Base-by-base conservation (phyloP, 2,329 filamentous ascomycete genomes). In the Ceratocystis huliohia region DNA sequence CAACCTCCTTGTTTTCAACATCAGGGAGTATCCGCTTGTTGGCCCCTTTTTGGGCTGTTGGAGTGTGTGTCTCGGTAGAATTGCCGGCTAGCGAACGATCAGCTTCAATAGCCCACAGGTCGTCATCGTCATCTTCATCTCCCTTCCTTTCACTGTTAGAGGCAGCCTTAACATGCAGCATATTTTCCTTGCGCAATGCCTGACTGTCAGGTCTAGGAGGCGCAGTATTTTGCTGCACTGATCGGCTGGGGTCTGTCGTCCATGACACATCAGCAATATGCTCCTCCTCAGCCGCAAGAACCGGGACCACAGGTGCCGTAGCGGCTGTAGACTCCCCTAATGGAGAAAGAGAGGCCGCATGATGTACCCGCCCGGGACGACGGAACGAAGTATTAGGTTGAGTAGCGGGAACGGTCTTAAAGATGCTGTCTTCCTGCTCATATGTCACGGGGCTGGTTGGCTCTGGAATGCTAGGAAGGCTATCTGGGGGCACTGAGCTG, bases 91-190 rank as follows among this genome's bases (percentile, higher is more conserved):
- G 76, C 5, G 76, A 74, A 13, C 82, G 78, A 65, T 79, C 76
- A 10, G 82, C 82, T 71, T 85, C 83, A 28, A 84, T 71, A 41
- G 81, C 82, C 82, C 82, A 85, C 10, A 85, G 77, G 69, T 85
- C 79, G 1, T 74, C 75, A 8, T 67, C 65, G 17, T 85, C 79
- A 2, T 74, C 75, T 10, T 65, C 67, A 17, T 66, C 67, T 6
- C 70, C 69, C 6, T 41, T 41, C 37, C 37, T 41, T 41, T 66
- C 63, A 17, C 65, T 68, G 8, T 69, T 68, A 3, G 65, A 10
- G 4, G 48, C 64, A n/a, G 30, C 4, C 15, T 33, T n/a, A 28
- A 59, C 64, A 44, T 64, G 37, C 7, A 17, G 20, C n/a, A 44
- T 37, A 13, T 41, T 50, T 65, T 68, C 64, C 45, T 33, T 57